Evolutionary conservation across 495 filamentous ascomycete species (phyloP).

Genomic region (Pseudevernia furfuracea): DNA sequence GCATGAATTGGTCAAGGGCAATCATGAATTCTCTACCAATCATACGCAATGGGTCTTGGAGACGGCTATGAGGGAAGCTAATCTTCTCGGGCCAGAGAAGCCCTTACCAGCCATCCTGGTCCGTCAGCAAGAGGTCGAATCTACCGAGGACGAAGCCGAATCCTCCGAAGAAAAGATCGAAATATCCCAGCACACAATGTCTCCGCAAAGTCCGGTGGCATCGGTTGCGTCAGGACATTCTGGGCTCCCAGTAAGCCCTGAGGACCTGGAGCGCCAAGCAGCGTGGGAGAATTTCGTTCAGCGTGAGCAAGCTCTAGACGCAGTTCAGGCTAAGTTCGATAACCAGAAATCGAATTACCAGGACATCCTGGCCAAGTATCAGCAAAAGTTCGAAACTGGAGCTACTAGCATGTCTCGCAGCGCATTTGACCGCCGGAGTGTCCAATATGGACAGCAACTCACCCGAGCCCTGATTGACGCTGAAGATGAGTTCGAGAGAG

Average conservation of each 20-base stretch:
- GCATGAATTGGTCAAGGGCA: not conserved
- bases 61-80: constrained; percentile 6
- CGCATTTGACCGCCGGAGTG: constrained; percentile 1
- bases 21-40: not conserved
- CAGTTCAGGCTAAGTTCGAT: constrained; percentile 11
- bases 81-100: not conserved
- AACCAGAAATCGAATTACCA: not conserved
- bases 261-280: constrained; percentile 1
- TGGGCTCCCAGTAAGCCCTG: not conserved
- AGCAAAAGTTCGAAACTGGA: constrained; percentile 1
- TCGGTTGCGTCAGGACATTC: not conserved
- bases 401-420: not conserved
- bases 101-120: not conserved
- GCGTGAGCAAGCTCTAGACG: no score
- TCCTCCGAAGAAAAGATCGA: not conserved
- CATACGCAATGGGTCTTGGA: constrained; percentile 1
- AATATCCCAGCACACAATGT: not conserved
- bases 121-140: not conserved
- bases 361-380: not conserved
- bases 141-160: not conserved
- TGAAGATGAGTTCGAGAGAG: not conserved
- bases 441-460: not conserved
- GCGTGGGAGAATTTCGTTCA: no score
- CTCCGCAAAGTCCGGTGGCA: not conserved
- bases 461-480: constrained; percentile 16